phyloP scores from a whole-genome alignment of 495 filamentous ascomycete genomes.

The Opeltia flavorubescens region DNA sequence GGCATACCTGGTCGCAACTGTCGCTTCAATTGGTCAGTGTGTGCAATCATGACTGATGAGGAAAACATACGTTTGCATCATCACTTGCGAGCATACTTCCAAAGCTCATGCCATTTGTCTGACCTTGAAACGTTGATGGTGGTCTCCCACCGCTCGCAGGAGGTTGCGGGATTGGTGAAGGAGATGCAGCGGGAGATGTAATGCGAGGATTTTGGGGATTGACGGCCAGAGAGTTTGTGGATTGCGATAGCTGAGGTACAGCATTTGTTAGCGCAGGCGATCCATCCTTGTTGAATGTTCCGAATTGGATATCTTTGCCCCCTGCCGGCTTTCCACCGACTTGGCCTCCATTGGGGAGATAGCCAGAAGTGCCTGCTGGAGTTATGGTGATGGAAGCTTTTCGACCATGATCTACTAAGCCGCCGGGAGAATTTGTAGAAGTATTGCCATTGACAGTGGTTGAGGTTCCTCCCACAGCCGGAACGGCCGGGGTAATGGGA shows the following conservation, averaged over 20 bases:
- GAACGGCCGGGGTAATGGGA: constrained; percentile 57
- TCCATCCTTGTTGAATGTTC: constrained; percentile 45
- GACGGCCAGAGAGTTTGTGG: constrained; percentile 47
- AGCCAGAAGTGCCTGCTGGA: constrained; percentile 57
- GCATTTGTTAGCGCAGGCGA: constrained; percentile 57
- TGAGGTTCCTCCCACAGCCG: constrained; percentile 30
- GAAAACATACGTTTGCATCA: constrained; percentile 49
- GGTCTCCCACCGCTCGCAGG: constrained; percentile 75
- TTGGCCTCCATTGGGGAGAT: constrained; percentile 61
- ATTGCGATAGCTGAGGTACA: constrained; percentile 34
- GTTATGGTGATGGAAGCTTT: constrained; percentile 83
- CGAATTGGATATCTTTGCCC: constrained; percentile 60
- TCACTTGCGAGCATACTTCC: constrained; percentile 62
- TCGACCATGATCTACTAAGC: constrained; percentile 51
- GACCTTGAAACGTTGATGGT: constrained; percentile 52
- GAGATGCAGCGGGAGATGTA: constrained; percentile 61
- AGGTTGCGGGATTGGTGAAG: constrained; percentile 78
- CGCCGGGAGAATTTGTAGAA: constrained; percentile 39
- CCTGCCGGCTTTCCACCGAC: constrained; percentile 41
- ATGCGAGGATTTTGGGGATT: constrained; percentile 53
- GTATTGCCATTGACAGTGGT: constrained; percentile 51
- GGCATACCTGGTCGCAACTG: constrained; percentile 43
- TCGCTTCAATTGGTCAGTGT: constrained; percentile 24
- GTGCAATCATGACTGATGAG: background rate
- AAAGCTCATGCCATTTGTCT: constrained; percentile 55